Conservation (phyloP, 805 yeast genomes). For the Saturnispora serradocipensis region DNA sequence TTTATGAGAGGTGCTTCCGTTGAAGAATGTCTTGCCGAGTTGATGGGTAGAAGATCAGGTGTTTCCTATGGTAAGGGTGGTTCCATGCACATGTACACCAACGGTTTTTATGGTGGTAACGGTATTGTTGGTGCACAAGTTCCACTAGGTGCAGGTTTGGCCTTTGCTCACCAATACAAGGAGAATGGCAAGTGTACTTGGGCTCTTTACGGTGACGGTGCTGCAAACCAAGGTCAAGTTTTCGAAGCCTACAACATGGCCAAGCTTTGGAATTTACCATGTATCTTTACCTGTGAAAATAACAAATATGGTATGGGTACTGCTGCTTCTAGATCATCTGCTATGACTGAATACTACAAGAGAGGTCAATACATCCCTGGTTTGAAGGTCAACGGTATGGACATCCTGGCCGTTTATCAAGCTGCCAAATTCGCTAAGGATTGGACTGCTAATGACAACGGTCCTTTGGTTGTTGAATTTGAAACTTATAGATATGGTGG, state of each 20-base stretch:
- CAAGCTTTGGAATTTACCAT: slow-evolving; percentile 94
- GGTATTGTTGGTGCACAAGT: slow-evolving; percentile 99
- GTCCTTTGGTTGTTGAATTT: slow-evolving; percentile 92
- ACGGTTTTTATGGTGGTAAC: slow-evolving; percentile 97
- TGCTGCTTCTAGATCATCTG: slow-evolving; percentile 93
- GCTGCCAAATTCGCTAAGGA: slow-evolving; percentile 96
- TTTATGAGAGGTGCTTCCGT: slow-evolving; percentile 94
- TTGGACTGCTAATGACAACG: slow-evolving; percentile 88
- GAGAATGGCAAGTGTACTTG: slow-evolving; percentile 73
- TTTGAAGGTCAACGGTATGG: slow-evolving; percentile 98
- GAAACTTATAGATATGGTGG: slow-evolving; percentile 99
- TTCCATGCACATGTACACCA: slow-evolving; percentile 97
- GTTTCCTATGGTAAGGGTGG: slow-evolving; percentile 98
- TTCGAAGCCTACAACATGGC: slow-evolving; percentile 99
- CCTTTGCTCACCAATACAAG: slow-evolving; percentile 95
- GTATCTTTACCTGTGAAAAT: slow-evolving; percentile 93
- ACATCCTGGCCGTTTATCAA: slow-evolving; percentile 86
- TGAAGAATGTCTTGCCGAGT: slow-evolving; percentile 83
- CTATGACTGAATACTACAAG: slow-evolving; percentile 93
- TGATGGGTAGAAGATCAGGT: slow-evolving; percentile 95
- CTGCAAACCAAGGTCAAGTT: slow-evolving; percentile 98
- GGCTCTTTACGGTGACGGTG: slow-evolving; percentile 97
- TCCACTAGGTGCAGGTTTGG: slow-evolving; percentile 94
- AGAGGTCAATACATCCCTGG: slow-evolving; percentile 99
- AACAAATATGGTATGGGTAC: slow-evolving; percentile 99